Conservation (phyloP, 2,329 filamentous ascomycete genomes). For the Sporothrix brunneoviolacea region DNA sequence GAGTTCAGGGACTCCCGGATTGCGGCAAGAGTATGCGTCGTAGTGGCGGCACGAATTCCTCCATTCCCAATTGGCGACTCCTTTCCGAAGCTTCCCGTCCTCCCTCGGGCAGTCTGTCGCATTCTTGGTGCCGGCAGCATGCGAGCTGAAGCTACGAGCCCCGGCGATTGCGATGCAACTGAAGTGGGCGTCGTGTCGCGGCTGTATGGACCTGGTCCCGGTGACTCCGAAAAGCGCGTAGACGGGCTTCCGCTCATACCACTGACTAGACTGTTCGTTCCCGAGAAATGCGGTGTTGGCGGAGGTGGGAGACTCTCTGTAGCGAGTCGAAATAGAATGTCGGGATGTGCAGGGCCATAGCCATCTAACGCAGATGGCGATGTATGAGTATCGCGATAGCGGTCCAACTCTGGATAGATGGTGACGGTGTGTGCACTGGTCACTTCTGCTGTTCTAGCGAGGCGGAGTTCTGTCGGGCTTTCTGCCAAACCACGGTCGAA, state of each 20-base stretch:
- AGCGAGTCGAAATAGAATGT: slow-evolving; percentile 49
- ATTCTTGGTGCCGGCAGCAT: slow-evolving; percentile 37
- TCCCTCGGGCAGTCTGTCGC: slow-evolving; percentile 49
- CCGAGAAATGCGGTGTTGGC: slow-evolving; percentile 59
- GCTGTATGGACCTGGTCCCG: slow-evolving; percentile 63
- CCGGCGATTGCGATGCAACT: slow-evolving; percentile 67
- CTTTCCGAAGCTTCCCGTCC: slow-evolving; percentile 48
- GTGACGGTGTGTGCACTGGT: slow-evolving; percentile 35
- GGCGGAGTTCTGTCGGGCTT: slow-evolving; percentile 38
- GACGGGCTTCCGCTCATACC: slow-evolving; percentile 65
- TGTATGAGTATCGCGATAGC: slow-evolving; percentile 46
- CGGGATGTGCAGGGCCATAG: slow-evolving; percentile 29
- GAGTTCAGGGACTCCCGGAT: slow-evolving; percentile 65
- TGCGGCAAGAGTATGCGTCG: slow-evolving; percentile 54
- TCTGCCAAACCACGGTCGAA: slow-evolving; percentile 36
- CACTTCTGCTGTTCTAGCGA: slow-evolving; percentile 36
- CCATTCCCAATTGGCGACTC: slow-evolving; percentile 41
- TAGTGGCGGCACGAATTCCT: slow-evolving; percentile 38
- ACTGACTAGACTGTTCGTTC: slow-evolving; percentile 48
- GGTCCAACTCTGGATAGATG: slow-evolving; percentile 55
- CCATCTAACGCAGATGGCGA: slow-evolving; percentile 24
- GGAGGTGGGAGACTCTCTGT: slow-evolving; percentile 58
- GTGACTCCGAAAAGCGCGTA: slow-evolving; percentile 68
- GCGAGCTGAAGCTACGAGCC: slow-evolving; percentile 44
- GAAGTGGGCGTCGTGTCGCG: slow-evolving; percentile 74